Conservation (phyloP, 345 rosid species). For the Boechera divaricarpa region DNA sequence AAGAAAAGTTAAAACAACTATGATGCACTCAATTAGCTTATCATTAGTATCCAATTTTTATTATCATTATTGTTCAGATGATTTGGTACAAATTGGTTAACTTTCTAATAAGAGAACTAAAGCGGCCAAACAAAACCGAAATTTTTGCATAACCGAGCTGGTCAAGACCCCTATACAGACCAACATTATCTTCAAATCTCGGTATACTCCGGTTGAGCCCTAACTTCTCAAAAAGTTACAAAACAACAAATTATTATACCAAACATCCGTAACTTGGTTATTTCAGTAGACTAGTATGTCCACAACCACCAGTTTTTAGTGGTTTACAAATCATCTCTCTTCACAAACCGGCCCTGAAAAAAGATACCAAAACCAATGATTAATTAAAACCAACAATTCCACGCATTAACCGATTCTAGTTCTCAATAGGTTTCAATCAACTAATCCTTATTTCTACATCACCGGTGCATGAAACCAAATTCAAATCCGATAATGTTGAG, state of each 20-base stretch:
- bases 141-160: slow-evolving; percentile 37
- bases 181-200: slow-evolving; percentile 32
- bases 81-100: slow-evolving; percentile 36
- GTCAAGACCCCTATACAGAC: slow-evolving; percentile 45
- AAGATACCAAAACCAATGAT: neutral
- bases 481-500: neutral
- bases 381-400: slow-evolving; percentile 7
- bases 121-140: slow-evolving; percentile 27
- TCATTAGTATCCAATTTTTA: slow-evolving; percentile 4
- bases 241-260: slow-evolving; percentile 15
- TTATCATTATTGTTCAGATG: slow-evolving; percentile 22
- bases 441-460: no score
- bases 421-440: neutral
- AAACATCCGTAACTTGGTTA: slow-evolving; percentile 30
- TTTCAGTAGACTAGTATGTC: slow-evolving; percentile 26
- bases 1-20: neutral
- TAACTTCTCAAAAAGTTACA: slow-evolving; percentile 18
- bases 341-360: slow-evolving; percentile 51
- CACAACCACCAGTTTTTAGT: slow-evolving; percentile 20
- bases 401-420: neutral
- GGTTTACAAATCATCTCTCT: slow-evolving; percentile 34
- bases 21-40: slow-evolving; percentile 1
- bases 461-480: neutral
- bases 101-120: slow-evolving; percentile 24
- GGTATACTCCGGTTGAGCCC: slow-evolving; percentile 23